Evolutionary conservation across 2,329 filamentous ascomycete genomes (phyloP).

Genomic region (Dothideomycetes sp.): DNA sequence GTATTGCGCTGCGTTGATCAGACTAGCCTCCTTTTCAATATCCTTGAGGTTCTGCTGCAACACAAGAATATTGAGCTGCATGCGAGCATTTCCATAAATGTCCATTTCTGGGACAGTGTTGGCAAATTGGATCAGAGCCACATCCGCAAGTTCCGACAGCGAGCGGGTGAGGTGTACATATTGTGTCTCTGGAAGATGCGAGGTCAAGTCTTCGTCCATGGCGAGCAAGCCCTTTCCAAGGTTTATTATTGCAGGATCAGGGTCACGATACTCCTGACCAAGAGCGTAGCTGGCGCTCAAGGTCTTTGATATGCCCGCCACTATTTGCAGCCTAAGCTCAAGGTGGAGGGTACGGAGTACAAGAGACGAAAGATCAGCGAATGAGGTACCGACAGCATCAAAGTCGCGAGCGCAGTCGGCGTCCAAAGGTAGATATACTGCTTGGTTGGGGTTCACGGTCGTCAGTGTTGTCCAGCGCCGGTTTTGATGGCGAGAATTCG

Average conservation of each 20-base stretch:
- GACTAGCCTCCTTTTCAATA: conserved; percentile 59
- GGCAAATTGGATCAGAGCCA: conserved; percentile 59
- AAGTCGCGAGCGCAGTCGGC: conserved; percentile 77
- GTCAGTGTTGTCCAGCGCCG: conserved; percentile 78
- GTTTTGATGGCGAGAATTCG: conserved; percentile 40
- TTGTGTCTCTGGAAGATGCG: conserved; percentile 61
- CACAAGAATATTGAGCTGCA: conserved; percentile 89
- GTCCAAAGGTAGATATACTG: conserved; percentile 79
- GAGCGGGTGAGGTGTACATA: conserved; percentile 62
- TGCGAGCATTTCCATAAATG: conserved; percentile 63
- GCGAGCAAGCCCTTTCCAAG: conserved; percentile 76
- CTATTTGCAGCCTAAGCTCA: conserved; percentile 75
- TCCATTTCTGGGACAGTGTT: conserved; percentile 76
- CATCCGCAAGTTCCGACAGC: conserved; percentile 67
- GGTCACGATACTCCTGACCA: conserved; percentile 64
- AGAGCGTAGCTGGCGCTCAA: conserved; percentile 36
- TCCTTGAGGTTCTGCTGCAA: conserved; percentile 96
- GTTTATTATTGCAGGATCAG: conserved; percentile 67
- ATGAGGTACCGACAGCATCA: conserved; percentile 74
- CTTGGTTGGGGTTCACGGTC: conserved; percentile 42
- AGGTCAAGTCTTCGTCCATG: conserved; percentile 72
- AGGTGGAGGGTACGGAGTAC: conserved; percentile 79
- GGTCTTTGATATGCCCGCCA: conserved; percentile 61
- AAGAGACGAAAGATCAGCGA: conserved; percentile 66
- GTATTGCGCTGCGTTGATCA: conserved; percentile 55